These are phyloP conservation scores for Pleurotus tuoliensis DNA, from an alignment of 768 basidiomycete species.

Conservation along the genomic window DNA sequence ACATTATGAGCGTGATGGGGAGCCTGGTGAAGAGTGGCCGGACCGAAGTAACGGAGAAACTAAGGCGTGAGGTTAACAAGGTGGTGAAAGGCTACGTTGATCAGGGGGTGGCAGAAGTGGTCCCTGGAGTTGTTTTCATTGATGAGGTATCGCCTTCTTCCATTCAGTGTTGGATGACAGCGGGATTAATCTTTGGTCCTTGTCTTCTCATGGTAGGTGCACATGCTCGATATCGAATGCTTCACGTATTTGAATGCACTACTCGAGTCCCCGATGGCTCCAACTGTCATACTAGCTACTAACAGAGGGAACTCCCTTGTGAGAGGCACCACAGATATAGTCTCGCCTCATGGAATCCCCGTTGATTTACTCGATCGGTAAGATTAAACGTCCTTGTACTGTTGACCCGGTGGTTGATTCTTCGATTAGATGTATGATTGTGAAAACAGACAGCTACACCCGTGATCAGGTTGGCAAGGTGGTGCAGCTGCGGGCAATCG, in stretches of 20 bases:
- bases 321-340: conserved; percentile 88
- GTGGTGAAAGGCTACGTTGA: conserved; percentile 97
- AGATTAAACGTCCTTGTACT: conserved; percentile 13
- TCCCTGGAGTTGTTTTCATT: conserved; percentile 97
- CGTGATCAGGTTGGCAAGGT: conserved; percentile 85
- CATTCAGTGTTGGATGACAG: conserved; percentile 6
- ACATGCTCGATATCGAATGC: conserved; percentile 99
- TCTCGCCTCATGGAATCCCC: conserved; percentile 91
- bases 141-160: conserved; percentile 67
- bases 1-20: conserved; percentile 98
- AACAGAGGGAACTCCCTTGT: conserved; percentile 93
- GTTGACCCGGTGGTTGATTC: conserved; percentile 10
- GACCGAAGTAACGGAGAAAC: conserved; percentile 96
- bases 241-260: conserved; percentile 98
- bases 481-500: conserved; percentile 77
- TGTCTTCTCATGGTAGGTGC: conserved; percentile 58
- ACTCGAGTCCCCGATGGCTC: conserved; percentile 94
- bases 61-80: conserved; percentile 93
- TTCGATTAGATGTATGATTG: conserved; percentile 77
- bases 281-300: conserved; percentile 95
- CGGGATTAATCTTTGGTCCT: conserved; percentile 1
- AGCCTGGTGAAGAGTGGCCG: conserved; percentile 85
- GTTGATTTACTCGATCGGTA: conserved; percentile 92
- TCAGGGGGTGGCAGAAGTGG: conserved; percentile 96
- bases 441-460: conserved; percentile 83